Evolutionary conservation across 2,329 filamentous ascomycete genomes (phyloP).

Genomic region (Diplodia corticola): DNA sequence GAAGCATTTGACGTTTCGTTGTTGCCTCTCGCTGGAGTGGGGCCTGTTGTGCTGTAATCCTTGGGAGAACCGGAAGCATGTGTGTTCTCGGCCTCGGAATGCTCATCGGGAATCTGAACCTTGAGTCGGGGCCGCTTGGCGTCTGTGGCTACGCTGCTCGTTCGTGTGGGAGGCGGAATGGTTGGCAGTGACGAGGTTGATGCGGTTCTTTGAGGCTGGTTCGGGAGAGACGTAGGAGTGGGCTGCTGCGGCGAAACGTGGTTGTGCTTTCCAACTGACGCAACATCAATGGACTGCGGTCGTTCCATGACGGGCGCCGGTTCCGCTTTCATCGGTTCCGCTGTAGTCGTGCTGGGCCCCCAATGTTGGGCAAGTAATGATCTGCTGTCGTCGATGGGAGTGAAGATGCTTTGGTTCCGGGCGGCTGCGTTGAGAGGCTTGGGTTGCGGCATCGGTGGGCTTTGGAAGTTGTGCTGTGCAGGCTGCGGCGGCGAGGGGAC

Average conservation of each 20-base stretch:
- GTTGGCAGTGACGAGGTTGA: constrained; percentile 67
- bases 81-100: constrained; percentile 74
- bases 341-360: constrained; percentile 54
- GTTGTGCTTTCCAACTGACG: constrained; percentile 54
- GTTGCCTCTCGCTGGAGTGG: constrained; percentile 57
- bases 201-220: constrained; percentile 50
- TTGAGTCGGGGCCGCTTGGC: constrained; percentile 80
- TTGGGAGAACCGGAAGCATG: constrained; percentile 69
- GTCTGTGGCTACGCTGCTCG: constrained; percentile 71
- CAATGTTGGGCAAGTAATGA: constrained; percentile 84
- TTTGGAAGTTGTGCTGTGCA: constrained; percentile 55
- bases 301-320: constrained; percentile 44
- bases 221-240: constrained; percentile 33
- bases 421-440: constrained; percentile 60
- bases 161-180: constrained; percentile 71
- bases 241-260: constrained; percentile 58
- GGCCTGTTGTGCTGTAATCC: constrained; percentile 60
- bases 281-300: constrained; percentile 66
- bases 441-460: constrained; percentile 59
- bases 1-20: constrained; percentile 61
- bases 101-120: constrained; percentile 92
- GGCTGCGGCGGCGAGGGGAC: constrained; percentile 53
- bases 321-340: constrained; percentile 49
- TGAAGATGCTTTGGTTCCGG: constrained; percentile 92
- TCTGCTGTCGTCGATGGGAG: constrained; percentile 89